Percentiles rank a stretch among this genome's conserved stretches.
These are phyloP conservation scores for Diphasiastrum complanatum DNA, from an alignment of 83 land plant species.

Conservation along the genomic window DNA sequence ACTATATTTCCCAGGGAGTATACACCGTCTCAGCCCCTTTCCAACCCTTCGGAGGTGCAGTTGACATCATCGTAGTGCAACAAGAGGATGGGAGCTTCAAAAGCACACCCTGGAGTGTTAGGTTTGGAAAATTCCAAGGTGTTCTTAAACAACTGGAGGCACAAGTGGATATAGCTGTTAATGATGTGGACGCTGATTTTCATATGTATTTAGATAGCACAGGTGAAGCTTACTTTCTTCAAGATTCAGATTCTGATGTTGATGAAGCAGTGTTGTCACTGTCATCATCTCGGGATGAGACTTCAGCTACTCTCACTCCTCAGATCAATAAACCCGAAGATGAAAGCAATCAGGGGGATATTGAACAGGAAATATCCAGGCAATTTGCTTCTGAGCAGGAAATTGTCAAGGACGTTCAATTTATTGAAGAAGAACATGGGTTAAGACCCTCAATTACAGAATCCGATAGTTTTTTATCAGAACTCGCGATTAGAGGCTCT, in stretches of 20 bases:
- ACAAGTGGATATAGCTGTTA: conserved; percentile 53
- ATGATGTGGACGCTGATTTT: conserved; percentile 58
- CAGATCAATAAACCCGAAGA: conserved; percentile 2
- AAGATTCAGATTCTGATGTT: conserved; percentile 46
- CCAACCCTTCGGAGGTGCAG: conserved; percentile 96
- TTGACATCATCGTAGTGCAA: conserved; percentile 84
- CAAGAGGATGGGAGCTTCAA: conserved; percentile 91
- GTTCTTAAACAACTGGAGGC: conserved; percentile 72
- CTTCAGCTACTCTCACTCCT: background rate
- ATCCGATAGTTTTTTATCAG: too few relatives aligned
- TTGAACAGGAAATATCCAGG: conserved; percentile 8
- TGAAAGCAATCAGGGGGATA: conserved; percentile 14
- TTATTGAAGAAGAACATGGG: too few relatives aligned
- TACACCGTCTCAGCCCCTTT: conserved; percentile 83
- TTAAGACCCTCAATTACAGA: too few relatives aligned
- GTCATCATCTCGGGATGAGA: conserved; percentile 62
- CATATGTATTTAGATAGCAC: conserved; percentile 81
- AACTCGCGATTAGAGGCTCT: too few relatives aligned
- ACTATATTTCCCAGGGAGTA: conserved; percentile 60
- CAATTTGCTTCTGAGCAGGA: too few relatives aligned
- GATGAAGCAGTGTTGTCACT: conserved; percentile 21
- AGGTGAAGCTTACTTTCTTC: conserved; percentile 83
- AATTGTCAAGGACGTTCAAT: background rate
- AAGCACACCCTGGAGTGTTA: conserved; percentile 90
- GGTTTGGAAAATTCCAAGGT: conserved; percentile 89